A percentile compares a stretch with the other conserved stretches of the same genome.
These are phyloP conservation scores for Chaetomiaceae sp. DNA, from an alignment of 2,329 filamentous ascomycete genomes.

Conservation along the genomic window DNA sequence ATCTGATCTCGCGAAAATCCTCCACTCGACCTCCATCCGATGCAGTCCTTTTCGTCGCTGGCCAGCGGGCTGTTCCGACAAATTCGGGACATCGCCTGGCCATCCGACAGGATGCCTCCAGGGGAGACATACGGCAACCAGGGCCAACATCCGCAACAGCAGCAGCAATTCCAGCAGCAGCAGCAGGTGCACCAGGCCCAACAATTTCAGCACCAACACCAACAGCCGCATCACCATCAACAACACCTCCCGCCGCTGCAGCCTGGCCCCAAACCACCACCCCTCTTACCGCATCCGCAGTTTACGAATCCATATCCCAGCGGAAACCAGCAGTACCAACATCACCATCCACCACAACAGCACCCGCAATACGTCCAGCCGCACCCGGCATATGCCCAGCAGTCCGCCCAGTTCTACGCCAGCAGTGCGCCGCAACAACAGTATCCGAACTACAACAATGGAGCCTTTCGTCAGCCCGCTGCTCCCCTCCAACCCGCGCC, in stretches of 20 bases:
- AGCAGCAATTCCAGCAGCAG: slow-evolving; percentile 29
- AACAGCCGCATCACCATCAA: slow-evolving; percentile 15
- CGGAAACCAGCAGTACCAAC: slow-evolving; percentile 17
- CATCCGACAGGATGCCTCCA: slow-evolving; percentile 34
- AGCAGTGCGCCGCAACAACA: slow-evolving; percentile 20
- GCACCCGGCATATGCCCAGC: slow-evolving; percentile 25
- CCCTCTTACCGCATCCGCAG: slow-evolving; percentile 21
- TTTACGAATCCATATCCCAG: slow-evolving; percentile 18
- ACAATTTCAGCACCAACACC: slow-evolving; percentile 27
- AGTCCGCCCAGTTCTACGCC: slow-evolving; percentile 24
- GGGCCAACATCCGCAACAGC: slow-evolving; percentile 21
- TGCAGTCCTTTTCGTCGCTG: slow-evolving; percentile 23
- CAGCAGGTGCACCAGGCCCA: slow-evolving; percentile 23
- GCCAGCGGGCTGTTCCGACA: slow-evolving; percentile 18
- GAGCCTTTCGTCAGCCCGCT: slow-evolving; percentile 22
- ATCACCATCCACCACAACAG: slow-evolving; percentile 19
- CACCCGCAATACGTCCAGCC: slow-evolving; percentile 23
- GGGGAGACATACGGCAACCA: slow-evolving; percentile 39
- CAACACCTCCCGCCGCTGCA: slow-evolving; percentile 24
- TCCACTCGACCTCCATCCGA: slow-evolving; percentile 13
- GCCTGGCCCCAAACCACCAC: slow-evolving; percentile 5
- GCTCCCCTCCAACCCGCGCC: slow-evolving; percentile 4
- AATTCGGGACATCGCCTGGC: slow-evolving; percentile 28
- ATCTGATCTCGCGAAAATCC: slow-evolving; percentile 2
- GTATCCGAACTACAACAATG: slow-evolving; percentile 26